Base-by-base conservation (phyloP, 2,329 filamentous ascomycete genomes). In the Macrophomina pseudophaseolina region DNA sequence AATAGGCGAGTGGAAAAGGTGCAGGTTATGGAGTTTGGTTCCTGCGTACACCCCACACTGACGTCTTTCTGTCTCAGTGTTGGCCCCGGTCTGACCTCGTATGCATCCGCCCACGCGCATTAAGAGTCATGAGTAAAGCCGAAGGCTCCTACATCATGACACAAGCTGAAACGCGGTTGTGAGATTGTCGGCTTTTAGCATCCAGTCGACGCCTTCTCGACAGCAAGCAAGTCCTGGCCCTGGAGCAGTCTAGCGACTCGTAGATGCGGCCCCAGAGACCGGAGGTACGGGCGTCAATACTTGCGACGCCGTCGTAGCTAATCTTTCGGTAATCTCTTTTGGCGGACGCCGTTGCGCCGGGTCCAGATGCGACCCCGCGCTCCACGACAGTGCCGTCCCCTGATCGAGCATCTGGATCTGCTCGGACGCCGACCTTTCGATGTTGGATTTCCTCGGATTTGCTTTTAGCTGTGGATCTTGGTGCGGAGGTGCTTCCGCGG, bases 271-370 rank as follows among this genome's bases (percentile, higher is more conserved):
- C 4, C 30, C 30, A n/a, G 9, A 5, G 18, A 9, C 51, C 51
- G 44, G 44, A 48, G 16, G n/a, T 48, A 48, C 23, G 28, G 51
- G 30, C 28, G 9, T 32, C 49, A 53, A 33, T n/a, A 12, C 23
- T n/a, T n/a, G 35, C 35, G 2, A 12, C 11, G 35, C 6, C 11
- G 1, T 38, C n/a, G 30, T 30, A 14, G 33, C 33, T 40, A 14
- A 40, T 56, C 51, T 38, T 23, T 58, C 54, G 54, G 54, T 23
- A 58, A 58, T 58, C 54, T 58, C 35, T 58, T n/a, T 30, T 9
- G 23, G 9, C 23, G 54, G 38, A 53, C 3, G 3, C 54, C 54
- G 40, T 30, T n/a, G 38, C 38, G 38, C 8, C 23, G 54, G 54
- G 54, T n/a, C 35, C 38, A 3, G 23, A 30, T 6, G 23, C 4